Evolutionary conservation across 2,329 filamentous ascomycete genomes (phyloP).

Genomic region (Penicillium sp.): DNA sequence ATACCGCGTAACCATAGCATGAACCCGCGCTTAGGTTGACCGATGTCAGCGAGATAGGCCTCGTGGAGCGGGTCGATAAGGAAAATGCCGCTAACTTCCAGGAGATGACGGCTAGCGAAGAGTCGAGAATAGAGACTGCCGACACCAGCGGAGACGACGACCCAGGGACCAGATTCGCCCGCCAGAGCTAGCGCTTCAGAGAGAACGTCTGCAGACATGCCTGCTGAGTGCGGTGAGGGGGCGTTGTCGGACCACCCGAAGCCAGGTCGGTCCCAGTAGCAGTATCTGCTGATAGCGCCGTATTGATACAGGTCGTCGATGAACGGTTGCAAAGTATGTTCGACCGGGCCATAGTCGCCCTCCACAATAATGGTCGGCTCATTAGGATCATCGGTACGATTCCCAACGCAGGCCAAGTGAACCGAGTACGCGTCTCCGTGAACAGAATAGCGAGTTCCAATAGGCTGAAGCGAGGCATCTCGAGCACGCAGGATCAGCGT

Average conservation of each 20-base stretch:
- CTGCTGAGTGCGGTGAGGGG: conserved; percentile 88
- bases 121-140: conserved; percentile 89
- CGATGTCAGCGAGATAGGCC: conserved; percentile 70
- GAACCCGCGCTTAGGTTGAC: conserved; percentile 71
- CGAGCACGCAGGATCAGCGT: conserved; percentile 78
- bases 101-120: conserved; percentile 80
- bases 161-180: conserved; percentile 84
- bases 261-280: conserved; percentile 92
- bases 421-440: conserved; percentile 83
- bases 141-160: conserved; percentile 81
- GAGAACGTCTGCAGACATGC: conserved; percentile 86
- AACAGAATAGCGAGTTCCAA: conserved; percentile 76
- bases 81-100: conserved; percentile 74
- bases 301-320: conserved; percentile 74
- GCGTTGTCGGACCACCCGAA: conserved; percentile 88
- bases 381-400: conserved; percentile 55
- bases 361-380: conserved; percentile 85
- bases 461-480: conserved; percentile 71
- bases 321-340: conserved; percentile 77
- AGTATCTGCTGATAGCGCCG: conserved; percentile 83
- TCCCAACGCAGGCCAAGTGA: conserved; percentile 83
- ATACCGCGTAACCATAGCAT: conserved; percentile 82
- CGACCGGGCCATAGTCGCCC: conserved; percentile 76
- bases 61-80: conserved; percentile 90
- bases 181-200: conserved; percentile 80